phyloP scores from a whole-genome alignment of 2,329 filamentous ascomycete genomes.

The Fusarium annulatum region DNA sequence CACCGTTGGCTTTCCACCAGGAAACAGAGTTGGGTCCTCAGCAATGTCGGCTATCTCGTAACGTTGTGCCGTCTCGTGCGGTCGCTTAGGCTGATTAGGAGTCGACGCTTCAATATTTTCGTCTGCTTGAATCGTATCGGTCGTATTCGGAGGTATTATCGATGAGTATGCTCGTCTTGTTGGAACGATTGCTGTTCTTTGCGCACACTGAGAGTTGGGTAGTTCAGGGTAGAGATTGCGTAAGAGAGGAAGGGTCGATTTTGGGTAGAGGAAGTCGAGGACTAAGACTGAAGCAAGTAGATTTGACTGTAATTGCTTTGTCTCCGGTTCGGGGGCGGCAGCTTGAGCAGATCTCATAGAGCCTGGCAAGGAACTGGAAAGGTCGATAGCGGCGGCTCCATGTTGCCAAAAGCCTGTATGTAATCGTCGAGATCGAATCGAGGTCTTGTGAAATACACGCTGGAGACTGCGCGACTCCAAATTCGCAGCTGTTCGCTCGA shows the following conservation, averaged over 20 bases:
- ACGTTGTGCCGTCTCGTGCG: background rate
- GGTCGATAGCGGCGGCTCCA: slow-evolving; percentile 62
- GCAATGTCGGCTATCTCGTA: background rate
- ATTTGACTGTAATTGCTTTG: slow-evolving; percentile 41
- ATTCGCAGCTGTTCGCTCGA: slow-evolving; percentile 67
- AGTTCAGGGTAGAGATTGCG: slow-evolving; percentile 52
- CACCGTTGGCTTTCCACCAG: background rate
- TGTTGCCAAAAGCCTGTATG: slow-evolving; percentile 66
- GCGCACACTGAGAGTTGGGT: slow-evolving; percentile 38
- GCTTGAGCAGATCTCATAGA: slow-evolving; percentile 43
- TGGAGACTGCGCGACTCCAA: slow-evolving; percentile 67
- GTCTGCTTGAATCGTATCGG: background rate
- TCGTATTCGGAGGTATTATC: slow-evolving; percentile 13
- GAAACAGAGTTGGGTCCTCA: background rate
- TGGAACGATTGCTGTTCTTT: slow-evolving; percentile 22
- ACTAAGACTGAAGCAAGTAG: slow-evolving; percentile 61
- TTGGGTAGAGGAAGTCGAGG: slow-evolving; percentile 68
- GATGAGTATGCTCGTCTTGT: slow-evolving; percentile 46
- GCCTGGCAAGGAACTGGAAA: slow-evolving; percentile 56
- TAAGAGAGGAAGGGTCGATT: slow-evolving; percentile 56
- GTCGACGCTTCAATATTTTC: background rate
- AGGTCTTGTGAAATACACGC: slow-evolving; percentile 58
- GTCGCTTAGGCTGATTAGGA: background rate
- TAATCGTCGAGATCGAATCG: slow-evolving; percentile 57
- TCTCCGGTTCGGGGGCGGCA: slow-evolving; percentile 38